Base-by-base conservation (phyloP, 78 protist species). In the Cavenderia fasciculata region DNA sequence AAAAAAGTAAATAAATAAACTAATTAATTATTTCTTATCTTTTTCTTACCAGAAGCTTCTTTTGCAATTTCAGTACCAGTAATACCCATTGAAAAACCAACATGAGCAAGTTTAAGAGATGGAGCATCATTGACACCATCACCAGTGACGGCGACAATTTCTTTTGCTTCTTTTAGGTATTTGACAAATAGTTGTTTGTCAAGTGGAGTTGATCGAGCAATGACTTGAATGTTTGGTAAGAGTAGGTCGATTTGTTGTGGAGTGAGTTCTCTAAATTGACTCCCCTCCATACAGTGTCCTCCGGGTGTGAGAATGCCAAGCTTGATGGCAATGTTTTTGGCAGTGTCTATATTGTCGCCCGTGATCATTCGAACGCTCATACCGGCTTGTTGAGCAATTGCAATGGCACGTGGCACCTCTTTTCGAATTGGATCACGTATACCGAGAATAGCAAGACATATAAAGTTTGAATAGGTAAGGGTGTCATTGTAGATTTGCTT, bases 81-180 rank as follows among this genome's bases (percentile, higher is more conserved):
- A 36, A 96, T 91, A 38, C 98, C 98, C 99, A 97, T 98, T 71
- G 98, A 90, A 11, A 97, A 95, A n/a, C 99, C 98, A 7, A 98
- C 98, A 51, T 98, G 95, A 36, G 99, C 98, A 36, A 74, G 41
- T 11, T 66, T 51, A 44, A 95, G 96, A 12, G 96, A 97, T 14
- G 99, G 99, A 6, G 93, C 99, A 74, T 98, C 99, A 92, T 97
- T 96, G 52, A 98, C 95, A 2, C 99, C 99, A 85, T 98, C 99
- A 8, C 99, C 94, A 1, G 95, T 91, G 31, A 95, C 98, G 16
- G 98, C 99, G 18, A 98, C 99, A 25, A 96, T 46, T 59, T 79
- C 87, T 23, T 74, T 74, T 14, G 31, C 12, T 49, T 59, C 74
- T 34, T 54, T 59, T 33, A 96, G 86, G 11, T 76, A 66, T 2